Percentiles rank a stretch among this genome's conserved stretches.
phyloP scores from a whole-genome alignment of 441 rosid genomes.

The Populus hybrid region DNA sequence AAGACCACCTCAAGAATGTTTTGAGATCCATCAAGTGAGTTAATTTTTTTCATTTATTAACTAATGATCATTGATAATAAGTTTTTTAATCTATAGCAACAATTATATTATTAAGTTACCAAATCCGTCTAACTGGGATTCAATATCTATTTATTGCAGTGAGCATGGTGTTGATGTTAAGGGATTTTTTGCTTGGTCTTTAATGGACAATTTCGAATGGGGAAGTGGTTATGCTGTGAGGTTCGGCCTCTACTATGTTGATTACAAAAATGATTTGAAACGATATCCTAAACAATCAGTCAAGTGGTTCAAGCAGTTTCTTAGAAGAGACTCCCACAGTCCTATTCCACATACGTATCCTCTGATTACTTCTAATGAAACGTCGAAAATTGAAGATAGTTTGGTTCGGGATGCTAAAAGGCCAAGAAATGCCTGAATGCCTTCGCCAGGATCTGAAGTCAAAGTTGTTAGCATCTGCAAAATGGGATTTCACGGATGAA shows the following conservation, averaged over 20 bases:
- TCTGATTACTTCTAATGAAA: not conserved
- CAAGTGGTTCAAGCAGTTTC: not conserved
- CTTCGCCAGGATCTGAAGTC: not conserved
- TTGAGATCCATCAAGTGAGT: not conserved
- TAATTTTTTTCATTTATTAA: too few species aligned
- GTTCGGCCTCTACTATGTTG: not conserved
- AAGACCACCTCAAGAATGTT: not conserved
- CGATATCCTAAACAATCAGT: not conserved
- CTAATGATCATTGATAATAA: too few species aligned
- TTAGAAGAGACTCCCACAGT: not conserved
- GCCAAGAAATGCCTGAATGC: not conserved
- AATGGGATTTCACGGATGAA: not conserved
- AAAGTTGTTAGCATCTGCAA: not conserved
- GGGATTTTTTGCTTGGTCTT: not conserved
- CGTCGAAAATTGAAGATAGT: not conserved
- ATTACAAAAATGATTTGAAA: not conserved
- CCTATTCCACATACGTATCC: not conserved
- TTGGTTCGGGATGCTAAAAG: not conserved
- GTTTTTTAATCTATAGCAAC: too few species aligned
- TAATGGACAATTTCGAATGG: not conserved
- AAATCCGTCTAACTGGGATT: not conserved
- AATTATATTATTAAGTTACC: too few species aligned
- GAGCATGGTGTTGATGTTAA: not conserved
- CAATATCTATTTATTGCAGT: not conserved
- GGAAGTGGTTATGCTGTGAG: not conserved